phyloP scores from a whole-genome alignment of 1,284 basidiomycete genomes.

The Trametes hirsuta region DNA sequence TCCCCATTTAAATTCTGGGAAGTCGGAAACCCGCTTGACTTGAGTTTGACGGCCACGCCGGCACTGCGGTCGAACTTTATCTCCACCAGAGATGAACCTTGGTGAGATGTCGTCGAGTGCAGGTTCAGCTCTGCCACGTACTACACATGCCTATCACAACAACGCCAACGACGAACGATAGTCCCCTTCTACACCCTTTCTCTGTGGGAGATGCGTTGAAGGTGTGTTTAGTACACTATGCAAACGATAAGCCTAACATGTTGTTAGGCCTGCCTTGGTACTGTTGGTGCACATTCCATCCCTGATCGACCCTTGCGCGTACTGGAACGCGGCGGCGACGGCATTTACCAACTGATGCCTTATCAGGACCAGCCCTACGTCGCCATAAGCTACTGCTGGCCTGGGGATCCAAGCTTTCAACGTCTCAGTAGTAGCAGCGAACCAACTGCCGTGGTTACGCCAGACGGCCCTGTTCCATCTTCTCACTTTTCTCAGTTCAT shows the following conservation, averaged over 20 bases:
- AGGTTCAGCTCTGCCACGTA: too few relatives aligned
- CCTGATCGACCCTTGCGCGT: slow-evolving; percentile 12
- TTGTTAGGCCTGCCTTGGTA: slow-evolving; percentile 17
- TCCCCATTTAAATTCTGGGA: too few relatives aligned
- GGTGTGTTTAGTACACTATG: not conserved
- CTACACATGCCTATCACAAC: too few relatives aligned
- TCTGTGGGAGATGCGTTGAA: not conserved
- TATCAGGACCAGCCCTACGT: slow-evolving; percentile 16
- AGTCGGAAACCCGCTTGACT: too few relatives aligned
- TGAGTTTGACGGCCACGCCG: too few relatives aligned
- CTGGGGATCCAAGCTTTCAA: not conserved
- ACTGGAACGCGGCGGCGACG: not conserved
- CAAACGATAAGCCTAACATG: not conserved
- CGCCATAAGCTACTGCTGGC: slow-evolving; percentile 23
- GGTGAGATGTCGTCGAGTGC: too few relatives aligned
- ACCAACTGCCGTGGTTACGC: not conserved
- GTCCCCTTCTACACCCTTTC: not conserved
- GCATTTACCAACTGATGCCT: slow-evolving; percentile 3
- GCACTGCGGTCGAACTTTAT: too few relatives aligned
- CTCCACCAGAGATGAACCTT: too few relatives aligned
- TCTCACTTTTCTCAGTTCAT: slow-evolving; percentile 18
- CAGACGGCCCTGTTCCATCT: not conserved
- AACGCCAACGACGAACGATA: too few relatives aligned
- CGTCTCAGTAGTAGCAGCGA: slow-evolving; percentile 1
- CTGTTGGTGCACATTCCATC: not conserved